Conservation (phyloP, 352 stramenopile genomes). For the Pythium dissotocum region DNA sequence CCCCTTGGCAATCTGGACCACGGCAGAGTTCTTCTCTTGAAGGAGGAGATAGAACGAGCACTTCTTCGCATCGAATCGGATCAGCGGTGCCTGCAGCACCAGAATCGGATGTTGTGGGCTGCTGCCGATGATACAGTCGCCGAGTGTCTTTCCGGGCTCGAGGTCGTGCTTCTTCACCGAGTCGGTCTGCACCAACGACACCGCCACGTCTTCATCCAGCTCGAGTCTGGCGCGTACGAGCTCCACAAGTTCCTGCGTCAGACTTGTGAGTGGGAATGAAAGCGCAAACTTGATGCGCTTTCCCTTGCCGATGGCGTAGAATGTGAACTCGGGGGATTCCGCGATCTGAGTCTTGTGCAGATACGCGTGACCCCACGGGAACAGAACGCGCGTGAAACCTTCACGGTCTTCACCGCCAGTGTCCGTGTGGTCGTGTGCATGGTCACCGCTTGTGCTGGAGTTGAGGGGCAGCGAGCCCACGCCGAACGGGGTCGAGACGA, state of each 20-base stretch:
- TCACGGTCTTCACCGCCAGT: conserved; percentile 18
- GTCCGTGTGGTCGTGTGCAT: conserved; percentile 20
- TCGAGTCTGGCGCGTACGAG: conserved; percentile 53
- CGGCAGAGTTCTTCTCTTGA: conserved; percentile 51
- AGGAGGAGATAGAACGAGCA: conserved; percentile 57
- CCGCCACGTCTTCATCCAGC: conserved; percentile 48
- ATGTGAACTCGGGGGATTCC: conserved; percentile 65
- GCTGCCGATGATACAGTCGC: conserved; percentile 66
- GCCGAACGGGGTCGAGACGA: conserved; percentile 73
- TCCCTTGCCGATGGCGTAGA: conserved; percentile 66
- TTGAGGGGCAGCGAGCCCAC: conserved; percentile 50
- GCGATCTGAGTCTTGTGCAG: conserved; percentile 61
- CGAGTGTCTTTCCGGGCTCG: conserved; percentile 47
- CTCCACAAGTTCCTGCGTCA: conserved; percentile 55
- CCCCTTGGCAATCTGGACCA: conserved; percentile 62
- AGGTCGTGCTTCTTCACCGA: conserved; percentile 76
- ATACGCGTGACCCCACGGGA: conserved; percentile 76
- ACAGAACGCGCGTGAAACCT: conserved; percentile 65
- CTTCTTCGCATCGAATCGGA: conserved; percentile 66
- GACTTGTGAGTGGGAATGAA: conserved; percentile 54
- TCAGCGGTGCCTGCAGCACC: conserved; percentile 61
- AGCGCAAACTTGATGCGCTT: conserved; percentile 73
- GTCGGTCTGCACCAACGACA: conserved; percentile 76
- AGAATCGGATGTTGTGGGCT: conserved; percentile 67
- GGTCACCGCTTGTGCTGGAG: neutral